Percentiles rank a stretch among this genome's conserved stretches.
phyloP scores from a whole-genome alignment of 768 basidiomycete species.

The Boletus rubescentipes region DNA sequence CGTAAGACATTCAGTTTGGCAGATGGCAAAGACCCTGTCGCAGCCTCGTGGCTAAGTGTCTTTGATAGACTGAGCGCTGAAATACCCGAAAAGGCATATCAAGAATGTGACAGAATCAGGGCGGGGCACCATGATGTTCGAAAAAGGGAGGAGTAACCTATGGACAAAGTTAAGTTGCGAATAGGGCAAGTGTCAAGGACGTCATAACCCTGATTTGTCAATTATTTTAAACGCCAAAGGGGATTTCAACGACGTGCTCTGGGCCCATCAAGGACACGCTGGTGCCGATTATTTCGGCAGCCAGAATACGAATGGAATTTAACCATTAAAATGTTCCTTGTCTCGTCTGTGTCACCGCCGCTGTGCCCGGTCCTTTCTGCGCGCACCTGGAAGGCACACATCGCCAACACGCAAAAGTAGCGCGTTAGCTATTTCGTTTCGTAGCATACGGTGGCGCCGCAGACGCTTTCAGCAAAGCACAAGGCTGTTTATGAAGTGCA shows the following conservation, averaged over 20 bases:
- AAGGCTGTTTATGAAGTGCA: conserved; percentile 4
- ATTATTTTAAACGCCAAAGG: conserved; percentile 15
- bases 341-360: conserved; percentile 4
- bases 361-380: conserved; percentile 9
- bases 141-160: conserved; percentile 3
- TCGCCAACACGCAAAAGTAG: conserved; percentile 13
- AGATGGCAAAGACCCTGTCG: conserved; percentile 15
- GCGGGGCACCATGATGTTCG: conserved; percentile 3
- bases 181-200: conserved; percentile 11
- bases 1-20: conserved; percentile 21
- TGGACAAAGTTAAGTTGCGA: conserved; percentile 30
- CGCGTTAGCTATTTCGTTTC: conserved; percentile 4
- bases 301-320: conserved; percentile 3
- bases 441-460: conserved; percentile 10
- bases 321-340: neutral
- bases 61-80: conserved; percentile 5
- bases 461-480: conserved; percentile 6
- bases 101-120: conserved; percentile 13
- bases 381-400: conserved; percentile 5
- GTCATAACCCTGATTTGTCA: conserved; percentile 27
- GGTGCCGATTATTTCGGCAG: conserved; percentile 14
- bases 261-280: conserved; percentile 1
- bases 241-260: conserved; percentile 2
- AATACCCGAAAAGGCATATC: conserved; percentile 20
- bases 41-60: conserved; percentile 19